Evolutionary conservation across 2,329 filamentous ascomycete genomes (phyloP).

Genomic region (Penicillium olsonii): DNA sequence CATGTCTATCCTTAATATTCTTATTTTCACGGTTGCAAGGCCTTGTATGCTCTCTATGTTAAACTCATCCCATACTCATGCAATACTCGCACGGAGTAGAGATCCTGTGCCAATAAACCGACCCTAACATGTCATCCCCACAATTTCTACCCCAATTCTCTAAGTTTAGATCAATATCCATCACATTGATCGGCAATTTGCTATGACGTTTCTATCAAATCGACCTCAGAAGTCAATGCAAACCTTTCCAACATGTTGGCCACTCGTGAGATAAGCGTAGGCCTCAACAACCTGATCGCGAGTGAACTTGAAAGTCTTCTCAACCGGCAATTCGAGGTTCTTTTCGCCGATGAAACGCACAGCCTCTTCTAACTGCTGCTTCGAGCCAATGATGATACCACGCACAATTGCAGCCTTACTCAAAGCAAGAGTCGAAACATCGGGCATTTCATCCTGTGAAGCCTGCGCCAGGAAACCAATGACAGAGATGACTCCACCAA

Average conservation of each 20-base stretch:
- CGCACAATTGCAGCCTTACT: conserved; percentile 35
- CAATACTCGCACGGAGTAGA: too few relatives aligned
- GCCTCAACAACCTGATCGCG: conserved; percentile 29
- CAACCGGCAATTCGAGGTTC: conserved; percentile 32
- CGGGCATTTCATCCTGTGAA: conserved; percentile 6
- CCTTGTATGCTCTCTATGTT: not conserved
- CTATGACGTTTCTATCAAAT: too few relatives aligned
- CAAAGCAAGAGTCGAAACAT: conserved; percentile 8
- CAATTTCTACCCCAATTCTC: not conserved
- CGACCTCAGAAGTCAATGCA: conserved; percentile 24
- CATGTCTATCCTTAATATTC: not conserved
- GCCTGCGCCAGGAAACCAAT: conserved; percentile 10
- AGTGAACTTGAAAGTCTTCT: conserved; percentile 37
- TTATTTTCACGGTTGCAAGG: too few relatives aligned
- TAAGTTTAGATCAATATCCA: conserved; percentile 2
- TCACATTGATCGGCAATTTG: not conserved
- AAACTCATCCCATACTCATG: not conserved
- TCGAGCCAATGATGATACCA: conserved; percentile 40
- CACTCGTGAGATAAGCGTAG: conserved; percentile 25
- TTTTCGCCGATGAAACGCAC: conserved; percentile 32
- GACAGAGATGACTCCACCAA: conserved; percentile 7
- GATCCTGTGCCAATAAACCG: not conserved
- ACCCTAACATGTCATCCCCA: not conserved
- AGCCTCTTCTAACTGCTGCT: conserved; percentile 38
- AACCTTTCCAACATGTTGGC: conserved; percentile 41